Conservation (phyloP, 108 stramenopile genomes). For the Pseudonitzschia delicatissima region DNA sequence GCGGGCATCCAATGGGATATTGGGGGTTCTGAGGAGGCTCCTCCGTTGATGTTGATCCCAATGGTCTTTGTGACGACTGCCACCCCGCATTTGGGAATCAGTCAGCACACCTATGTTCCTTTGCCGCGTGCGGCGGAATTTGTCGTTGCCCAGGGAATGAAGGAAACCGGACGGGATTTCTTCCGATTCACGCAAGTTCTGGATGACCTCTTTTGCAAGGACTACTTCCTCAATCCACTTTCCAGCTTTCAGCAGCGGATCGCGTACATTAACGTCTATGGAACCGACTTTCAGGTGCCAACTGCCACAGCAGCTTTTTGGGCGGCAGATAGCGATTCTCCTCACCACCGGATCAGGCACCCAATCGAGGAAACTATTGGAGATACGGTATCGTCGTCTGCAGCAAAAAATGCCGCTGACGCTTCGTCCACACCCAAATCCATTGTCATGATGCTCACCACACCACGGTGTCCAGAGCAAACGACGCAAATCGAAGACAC, state of each 20-base stretch:
- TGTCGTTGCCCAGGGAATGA: conserved; percentile 43
- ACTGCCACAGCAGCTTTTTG: conserved; percentile 78
- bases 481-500: neutral
- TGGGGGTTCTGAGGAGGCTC: conserved; percentile 9
- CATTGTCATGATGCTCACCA: conserved; percentile 18
- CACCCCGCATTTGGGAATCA: conserved; percentile 75
- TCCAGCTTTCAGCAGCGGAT: conserved; percentile 61
- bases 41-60: conserved; percentile 30
- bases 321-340: conserved; percentile 43
- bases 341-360: conserved; percentile 31
- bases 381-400: conserved; percentile 23
- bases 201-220: conserved; percentile 40
- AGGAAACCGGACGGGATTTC: conserved; percentile 51
- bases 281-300: conserved; percentile 84
- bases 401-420: conserved; percentile 12
- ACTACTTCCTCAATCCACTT: conserved; percentile 60
- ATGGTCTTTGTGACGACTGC: conserved; percentile 71
- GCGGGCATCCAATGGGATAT: conserved; percentile 34
- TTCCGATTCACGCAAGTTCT: conserved; percentile 55
- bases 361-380: conserved; percentile 8
- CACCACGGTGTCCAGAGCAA: neutral
- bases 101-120: conserved; percentile 62
- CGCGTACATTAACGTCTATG: conserved; percentile 75
- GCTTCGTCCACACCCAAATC: conserved; percentile 3
- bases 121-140: conserved; percentile 56